These are phyloP conservation scores for Rhinocladiella similis DNA, from an alignment of 2,329 filamentous ascomycete species.

Conservation along the genomic window DNA sequence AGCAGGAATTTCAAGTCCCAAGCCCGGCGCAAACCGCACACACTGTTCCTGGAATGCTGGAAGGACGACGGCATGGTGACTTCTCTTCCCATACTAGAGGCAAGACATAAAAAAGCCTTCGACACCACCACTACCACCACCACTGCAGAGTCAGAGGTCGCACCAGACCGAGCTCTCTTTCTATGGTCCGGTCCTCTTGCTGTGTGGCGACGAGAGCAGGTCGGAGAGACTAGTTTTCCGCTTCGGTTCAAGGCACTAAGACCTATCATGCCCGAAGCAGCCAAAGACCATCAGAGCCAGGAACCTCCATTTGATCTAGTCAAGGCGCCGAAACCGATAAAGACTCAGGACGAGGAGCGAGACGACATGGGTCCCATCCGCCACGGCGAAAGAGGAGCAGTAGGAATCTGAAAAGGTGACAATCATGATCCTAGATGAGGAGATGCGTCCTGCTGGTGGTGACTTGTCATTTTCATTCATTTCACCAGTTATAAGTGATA, in stretches of 20 bases:
- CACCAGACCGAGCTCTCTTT: constrained; percentile 19
- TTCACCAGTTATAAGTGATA: no score
- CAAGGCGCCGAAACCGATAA: no score
- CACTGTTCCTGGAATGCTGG: constrained; percentile 21
- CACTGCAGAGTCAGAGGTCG: neutral
- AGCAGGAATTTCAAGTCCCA: neutral
- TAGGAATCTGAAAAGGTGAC: no score
- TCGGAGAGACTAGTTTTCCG: neutral
- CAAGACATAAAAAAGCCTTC: neutral
- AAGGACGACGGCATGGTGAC: constrained; percentile 22
- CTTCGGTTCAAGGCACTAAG: neutral
- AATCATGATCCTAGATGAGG: no score
- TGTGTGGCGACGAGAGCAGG: constrained; percentile 7
- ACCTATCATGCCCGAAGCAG: neutral
- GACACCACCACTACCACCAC: neutral
- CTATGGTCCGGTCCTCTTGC: constrained; percentile 9
- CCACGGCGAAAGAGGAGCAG: no score
- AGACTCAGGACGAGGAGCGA: no score
- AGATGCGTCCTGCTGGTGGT: no score
- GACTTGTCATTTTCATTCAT: no score
- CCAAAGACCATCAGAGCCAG: no score
- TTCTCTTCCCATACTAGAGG: neutral
- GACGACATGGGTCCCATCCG: no score
- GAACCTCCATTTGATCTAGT: no score
- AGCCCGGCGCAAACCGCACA: neutral